Evolutionary conservation across 2,329 filamentous ascomycete genomes (phyloP).

Genomic region (Cladophialophora yegresii): DNA sequence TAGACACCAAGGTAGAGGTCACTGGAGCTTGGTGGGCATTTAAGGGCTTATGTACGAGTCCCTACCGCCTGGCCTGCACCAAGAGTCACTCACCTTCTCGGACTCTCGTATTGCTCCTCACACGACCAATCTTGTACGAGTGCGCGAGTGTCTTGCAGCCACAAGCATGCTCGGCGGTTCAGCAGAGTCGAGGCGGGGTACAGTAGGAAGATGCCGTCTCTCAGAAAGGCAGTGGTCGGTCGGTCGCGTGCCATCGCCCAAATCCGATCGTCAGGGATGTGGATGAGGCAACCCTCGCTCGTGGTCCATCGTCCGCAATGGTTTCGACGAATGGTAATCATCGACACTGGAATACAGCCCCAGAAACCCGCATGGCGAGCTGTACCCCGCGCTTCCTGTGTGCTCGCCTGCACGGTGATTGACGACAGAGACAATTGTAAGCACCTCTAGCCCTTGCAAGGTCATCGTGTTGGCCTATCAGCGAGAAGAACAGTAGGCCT

Average conservation of each 20-base stretch:
- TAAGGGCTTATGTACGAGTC: not conserved
- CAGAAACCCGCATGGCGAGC: not conserved
- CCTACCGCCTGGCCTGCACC: not conserved
- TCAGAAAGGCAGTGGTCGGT: not conserved
- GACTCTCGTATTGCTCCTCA: not conserved
- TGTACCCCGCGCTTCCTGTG: slow-evolving; percentile 8
- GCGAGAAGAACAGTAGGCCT: not conserved
- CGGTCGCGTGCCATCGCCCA: slow-evolving; percentile 2
- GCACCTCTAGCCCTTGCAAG: not conserved
- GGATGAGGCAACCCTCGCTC: not conserved
- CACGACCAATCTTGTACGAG: not conserved
- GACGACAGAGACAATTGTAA: not conserved
- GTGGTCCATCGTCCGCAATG: too few relatives aligned
- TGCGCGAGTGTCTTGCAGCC: not conserved
- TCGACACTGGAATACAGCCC: not conserved
- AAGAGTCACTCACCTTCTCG: not conserved
- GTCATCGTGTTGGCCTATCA: not conserved
- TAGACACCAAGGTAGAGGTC: not conserved
- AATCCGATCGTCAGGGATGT: not conserved
- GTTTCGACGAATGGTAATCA: not conserved
- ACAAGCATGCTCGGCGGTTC: not conserved
- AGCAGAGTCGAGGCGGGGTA: not conserved
- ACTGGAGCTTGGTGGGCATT: not conserved
- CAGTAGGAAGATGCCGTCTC: not conserved
- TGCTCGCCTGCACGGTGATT: not conserved